Conservation (phyloP, 1,139 yeast species). For the Schwanniomyces etchellsii region DNA sequence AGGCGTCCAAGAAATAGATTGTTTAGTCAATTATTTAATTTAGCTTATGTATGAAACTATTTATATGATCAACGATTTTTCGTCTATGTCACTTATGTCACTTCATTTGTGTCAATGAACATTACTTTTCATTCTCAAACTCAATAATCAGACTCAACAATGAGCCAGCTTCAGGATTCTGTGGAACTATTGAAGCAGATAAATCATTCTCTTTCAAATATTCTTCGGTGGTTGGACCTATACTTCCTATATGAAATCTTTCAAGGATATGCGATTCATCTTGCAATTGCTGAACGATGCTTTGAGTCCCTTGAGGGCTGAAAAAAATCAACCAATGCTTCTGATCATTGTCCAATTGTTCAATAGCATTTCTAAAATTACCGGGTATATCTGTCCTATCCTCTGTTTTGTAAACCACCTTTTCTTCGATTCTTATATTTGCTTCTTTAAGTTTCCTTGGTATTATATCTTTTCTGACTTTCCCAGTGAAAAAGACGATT, state of each 20-base stretch:
- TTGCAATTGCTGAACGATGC: conserved; percentile 44
- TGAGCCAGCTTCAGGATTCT: conserved; percentile 65
- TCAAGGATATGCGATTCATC: conserved; percentile 8
- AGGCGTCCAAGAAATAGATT: conserved; percentile 11
- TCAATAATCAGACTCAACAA: conserved; percentile 20
- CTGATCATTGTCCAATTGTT: conserved; percentile 1
- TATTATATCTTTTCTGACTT: conserved; percentile 73
- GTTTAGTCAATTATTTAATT: not conserved
- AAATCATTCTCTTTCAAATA: conserved; percentile 51
- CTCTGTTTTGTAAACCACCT: conserved; percentile 65
- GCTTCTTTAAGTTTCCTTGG: conserved; percentile 51
- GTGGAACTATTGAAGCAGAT: conserved; percentile 58
- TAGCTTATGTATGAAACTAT: not conserved
- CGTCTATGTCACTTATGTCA: no score
- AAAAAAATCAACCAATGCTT: conserved; percentile 67
- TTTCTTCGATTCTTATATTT: conserved; percentile 52
- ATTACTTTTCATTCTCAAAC: no score
- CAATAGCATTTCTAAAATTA: conserved; percentile 21
- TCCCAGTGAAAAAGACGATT: conserved; percentile 82
- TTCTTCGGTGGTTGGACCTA: conserved; percentile 88
- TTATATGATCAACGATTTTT: not conserved
- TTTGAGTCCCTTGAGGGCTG: conserved; percentile 83
- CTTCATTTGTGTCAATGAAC: no score
- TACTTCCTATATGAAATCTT: conserved; percentile 58
- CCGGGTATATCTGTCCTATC: conserved; percentile 40